Conservation (phyloP, 306 rosid species). For the Dalbergia cochinchinensis region DNA sequence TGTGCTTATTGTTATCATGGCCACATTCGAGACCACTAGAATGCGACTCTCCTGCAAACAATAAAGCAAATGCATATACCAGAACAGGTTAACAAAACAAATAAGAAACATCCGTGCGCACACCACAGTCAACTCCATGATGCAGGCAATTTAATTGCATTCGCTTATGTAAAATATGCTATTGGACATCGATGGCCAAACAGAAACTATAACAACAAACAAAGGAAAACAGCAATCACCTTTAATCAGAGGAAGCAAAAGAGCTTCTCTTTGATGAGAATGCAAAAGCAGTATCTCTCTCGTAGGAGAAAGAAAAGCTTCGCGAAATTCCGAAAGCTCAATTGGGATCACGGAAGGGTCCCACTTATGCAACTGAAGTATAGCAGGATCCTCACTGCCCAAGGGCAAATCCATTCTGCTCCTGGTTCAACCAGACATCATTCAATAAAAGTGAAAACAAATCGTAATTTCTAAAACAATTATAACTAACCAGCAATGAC, state of each 20-base stretch:
- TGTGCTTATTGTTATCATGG: conserved; percentile 44
- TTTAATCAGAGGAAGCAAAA: conserved; percentile 75
- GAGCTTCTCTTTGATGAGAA: conserved; percentile 74
- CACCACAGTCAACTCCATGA: neutral
- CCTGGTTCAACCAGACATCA: conserved; percentile 48
- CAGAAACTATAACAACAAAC: conserved; percentile 1
- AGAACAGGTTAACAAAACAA: conserved; percentile 27
- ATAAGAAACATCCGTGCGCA: conserved; percentile 20
- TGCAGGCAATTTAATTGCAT: conserved; percentile 1
- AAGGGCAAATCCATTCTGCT: conserved; percentile 63
- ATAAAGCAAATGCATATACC: conserved; percentile 31
- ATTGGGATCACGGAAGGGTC: conserved; percentile 60
- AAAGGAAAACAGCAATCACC: conserved; percentile 53
- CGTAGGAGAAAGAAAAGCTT: conserved; percentile 91
- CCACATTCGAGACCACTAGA: conserved; percentile 46
- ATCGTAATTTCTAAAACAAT: neutral
- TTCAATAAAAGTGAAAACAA: conserved; percentile 26
- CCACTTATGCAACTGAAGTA: conserved; percentile 86
- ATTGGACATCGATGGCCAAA: conserved; percentile 13
- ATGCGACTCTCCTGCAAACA: conserved; percentile 62
- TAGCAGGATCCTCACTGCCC: conserved; percentile 65
- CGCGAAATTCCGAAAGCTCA: conserved; percentile 72
- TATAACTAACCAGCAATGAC: neutral
- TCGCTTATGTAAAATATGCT: neutral
- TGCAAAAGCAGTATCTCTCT: conserved; percentile 73